phyloP scores from a whole-genome alignment of 257 asterid genomes.

The Penstemon davidsonii region DNA sequence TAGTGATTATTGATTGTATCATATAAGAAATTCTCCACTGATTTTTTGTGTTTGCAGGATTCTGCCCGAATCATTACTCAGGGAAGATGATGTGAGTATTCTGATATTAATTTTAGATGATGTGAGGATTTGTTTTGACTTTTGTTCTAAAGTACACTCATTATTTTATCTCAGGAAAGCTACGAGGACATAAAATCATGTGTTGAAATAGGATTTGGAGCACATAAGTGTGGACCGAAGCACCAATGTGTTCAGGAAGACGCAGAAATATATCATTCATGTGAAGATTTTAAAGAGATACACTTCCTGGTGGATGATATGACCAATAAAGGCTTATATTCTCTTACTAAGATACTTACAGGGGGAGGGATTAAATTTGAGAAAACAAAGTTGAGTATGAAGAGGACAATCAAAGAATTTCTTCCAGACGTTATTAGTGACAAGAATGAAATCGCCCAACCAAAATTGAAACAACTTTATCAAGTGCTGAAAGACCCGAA shows the following conservation, averaged over 20 bases:
- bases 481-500: slow-evolving; percentile 48
- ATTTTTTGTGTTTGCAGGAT: slow-evolving; percentile 48
- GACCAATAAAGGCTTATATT: slow-evolving; percentile 63
- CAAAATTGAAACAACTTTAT: slow-evolving; percentile 39
- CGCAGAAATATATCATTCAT: slow-evolving; percentile 31
- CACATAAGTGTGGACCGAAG: slow-evolving; percentile 27
- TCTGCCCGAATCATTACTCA: slow-evolving; percentile 63
- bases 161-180: slow-evolving; percentile 44
- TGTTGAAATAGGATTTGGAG: slow-evolving; percentile 58
- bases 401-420: slow-evolving; percentile 42
- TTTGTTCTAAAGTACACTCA: neutral
- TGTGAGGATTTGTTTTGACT: too few relatives aligned
- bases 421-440: slow-evolving; percentile 44
- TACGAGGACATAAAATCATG: slow-evolving; percentile 52
- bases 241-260: slow-evolving; percentile 30
- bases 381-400: slow-evolving; percentile 54
- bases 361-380: slow-evolving; percentile 46
- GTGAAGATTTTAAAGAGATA: slow-evolving; percentile 35
- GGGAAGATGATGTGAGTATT: slow-evolving; percentile 80
- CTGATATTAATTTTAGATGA: neutral
- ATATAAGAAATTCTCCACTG: slow-evolving; percentile 23
- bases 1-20: neutral
- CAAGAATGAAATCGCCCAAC: slow-evolving; percentile 33
- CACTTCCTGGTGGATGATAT: slow-evolving; percentile 50
- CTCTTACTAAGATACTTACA: slow-evolving; percentile 48